A percentile compares a stretch with the other conserved stretches of the same genome.
These are phyloP conservation scores for Periconia macrospinosa DNA, from an alignment of 2,329 filamentous ascomycete species.

Conservation along the genomic window DNA sequence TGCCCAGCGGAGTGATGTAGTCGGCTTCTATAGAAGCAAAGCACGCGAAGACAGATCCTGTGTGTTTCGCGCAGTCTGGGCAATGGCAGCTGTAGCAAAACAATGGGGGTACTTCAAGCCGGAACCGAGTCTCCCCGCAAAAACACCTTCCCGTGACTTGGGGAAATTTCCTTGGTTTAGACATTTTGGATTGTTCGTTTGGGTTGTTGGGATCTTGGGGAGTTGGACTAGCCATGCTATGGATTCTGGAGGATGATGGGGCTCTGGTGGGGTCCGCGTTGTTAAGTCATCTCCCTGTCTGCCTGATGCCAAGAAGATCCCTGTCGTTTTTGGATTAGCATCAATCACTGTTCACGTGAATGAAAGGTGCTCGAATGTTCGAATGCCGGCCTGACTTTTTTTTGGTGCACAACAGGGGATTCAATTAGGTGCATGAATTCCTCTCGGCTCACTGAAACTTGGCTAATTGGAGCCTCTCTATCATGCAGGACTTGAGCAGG, in stretches of 20 bases:
- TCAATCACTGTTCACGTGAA: too few relatives aligned
- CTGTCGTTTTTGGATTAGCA: not conserved
- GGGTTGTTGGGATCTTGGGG: too few relatives aligned
- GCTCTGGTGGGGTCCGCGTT: not conserved
- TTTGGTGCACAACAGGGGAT: too few relatives aligned
- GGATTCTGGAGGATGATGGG: too few relatives aligned
- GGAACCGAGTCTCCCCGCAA: slow-evolving; percentile 27
- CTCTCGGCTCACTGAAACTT: too few relatives aligned
- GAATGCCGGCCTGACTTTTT: too few relatives aligned
- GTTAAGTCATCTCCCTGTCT: too few relatives aligned
- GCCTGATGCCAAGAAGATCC: not conserved
- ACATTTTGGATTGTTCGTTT: not conserved
- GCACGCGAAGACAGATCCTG: slow-evolving; percentile 26
- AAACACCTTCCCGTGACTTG: slow-evolving; percentile 30
- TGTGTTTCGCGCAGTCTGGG: slow-evolving; percentile 27
- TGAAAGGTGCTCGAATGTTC: too few relatives aligned
- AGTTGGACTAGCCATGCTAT: not conserved
- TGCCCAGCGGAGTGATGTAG: slow-evolving; percentile 21
- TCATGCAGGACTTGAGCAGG: too few relatives aligned
- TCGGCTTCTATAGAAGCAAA: slow-evolving; percentile 28
- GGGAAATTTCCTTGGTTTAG: slow-evolving; percentile 19
- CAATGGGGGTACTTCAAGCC: slow-evolving; percentile 29
- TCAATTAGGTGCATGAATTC: too few relatives aligned
- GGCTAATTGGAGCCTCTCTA: too few relatives aligned
- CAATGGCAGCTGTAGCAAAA: slow-evolving; percentile 38